Percentiles rank a stretch among this genome's conserved stretches.
Evolutionary conservation across 208 protist genomes (phyloP).

Genomic region (Trypanosoma vivax): DNA sequence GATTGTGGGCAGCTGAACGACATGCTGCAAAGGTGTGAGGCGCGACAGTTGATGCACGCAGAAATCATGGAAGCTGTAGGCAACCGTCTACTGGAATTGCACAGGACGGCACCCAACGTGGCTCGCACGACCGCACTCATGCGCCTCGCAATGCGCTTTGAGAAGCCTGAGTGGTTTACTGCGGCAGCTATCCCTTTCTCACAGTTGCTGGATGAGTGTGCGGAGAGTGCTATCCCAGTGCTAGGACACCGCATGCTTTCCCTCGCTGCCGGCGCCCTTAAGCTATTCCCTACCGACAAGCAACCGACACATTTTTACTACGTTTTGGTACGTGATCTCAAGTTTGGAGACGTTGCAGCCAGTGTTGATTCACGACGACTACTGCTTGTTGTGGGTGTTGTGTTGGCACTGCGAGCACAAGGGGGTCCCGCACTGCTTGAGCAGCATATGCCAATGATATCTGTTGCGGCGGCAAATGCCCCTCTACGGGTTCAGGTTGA

Average conservation of each 20-base stretch:
- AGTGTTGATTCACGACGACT: constrained; percentile 34
- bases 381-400: constrained; percentile 28
- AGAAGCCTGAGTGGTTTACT: constrained; percentile 24
- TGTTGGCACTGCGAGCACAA: constrained; percentile 47
- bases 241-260: constrained; percentile 25
- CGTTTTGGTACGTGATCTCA: constrained; percentile 38
- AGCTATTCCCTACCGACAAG: constrained; percentile 28
- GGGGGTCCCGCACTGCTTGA: constrained; percentile 48
- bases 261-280: constrained; percentile 24
- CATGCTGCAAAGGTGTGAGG: constrained; percentile 60
- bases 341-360: constrained; percentile 41
- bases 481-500: constrained; percentile 52
- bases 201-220: constrained; percentile 15
- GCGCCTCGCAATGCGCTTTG: constrained; percentile 24
- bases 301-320: constrained; percentile 36
- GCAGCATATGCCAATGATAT: constrained; percentile 61
- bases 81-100: constrained; percentile 30
- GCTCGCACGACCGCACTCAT: constrained; percentile 16
- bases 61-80: constrained; percentile 46
- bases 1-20: constrained; percentile 42
- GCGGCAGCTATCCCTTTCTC: constrained; percentile 8
- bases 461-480: constrained; percentile 44
- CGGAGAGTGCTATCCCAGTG: constrained; percentile 6
- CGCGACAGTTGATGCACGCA: constrained; percentile 46
- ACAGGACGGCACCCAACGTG: constrained; percentile 16